Conservation (phyloP, 139 green algal genomes). For the Gonium pectorale region DNA sequence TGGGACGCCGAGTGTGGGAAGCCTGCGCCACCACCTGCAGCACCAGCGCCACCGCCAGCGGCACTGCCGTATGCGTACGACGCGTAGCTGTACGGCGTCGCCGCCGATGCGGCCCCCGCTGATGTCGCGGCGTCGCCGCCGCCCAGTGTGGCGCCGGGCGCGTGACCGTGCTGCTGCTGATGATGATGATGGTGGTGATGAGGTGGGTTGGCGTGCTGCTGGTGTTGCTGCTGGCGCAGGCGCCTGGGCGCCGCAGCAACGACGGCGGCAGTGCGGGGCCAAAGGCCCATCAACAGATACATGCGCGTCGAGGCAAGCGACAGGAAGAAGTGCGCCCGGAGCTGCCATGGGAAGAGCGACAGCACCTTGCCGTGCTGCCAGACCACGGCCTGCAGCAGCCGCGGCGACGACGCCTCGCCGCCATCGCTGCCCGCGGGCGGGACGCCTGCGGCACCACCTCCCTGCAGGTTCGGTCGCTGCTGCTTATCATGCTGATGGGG, state of each 20-base stretch:
- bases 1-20: not conserved
- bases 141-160: not conserved
- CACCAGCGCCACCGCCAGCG: not conserved
- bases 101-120: not conserved
- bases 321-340: conserved; percentile 41
- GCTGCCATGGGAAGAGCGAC: conserved; percentile 42
- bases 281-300: conserved; percentile 44
- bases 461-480: not conserved
- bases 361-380: conserved; percentile 42
- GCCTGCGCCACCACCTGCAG: not conserved
- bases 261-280: conserved; percentile 25
- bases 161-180: not conserved
- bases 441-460: not conserved
- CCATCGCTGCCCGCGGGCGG: not conserved
- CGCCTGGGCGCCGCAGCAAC: conserved; percentile 19
- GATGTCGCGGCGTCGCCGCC: not conserved
- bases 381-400: conserved; percentile 35
- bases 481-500: not conserved
- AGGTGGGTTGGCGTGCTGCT: not conserved
- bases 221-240: not conserved
- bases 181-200: not conserved
- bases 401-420: not conserved
- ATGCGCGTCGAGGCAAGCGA: conserved; percentile 30
- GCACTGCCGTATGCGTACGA: not conserved
- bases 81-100: not conserved